Conservation (phyloP, 805 yeast species). For the Myxozyma neotropica region DNA sequence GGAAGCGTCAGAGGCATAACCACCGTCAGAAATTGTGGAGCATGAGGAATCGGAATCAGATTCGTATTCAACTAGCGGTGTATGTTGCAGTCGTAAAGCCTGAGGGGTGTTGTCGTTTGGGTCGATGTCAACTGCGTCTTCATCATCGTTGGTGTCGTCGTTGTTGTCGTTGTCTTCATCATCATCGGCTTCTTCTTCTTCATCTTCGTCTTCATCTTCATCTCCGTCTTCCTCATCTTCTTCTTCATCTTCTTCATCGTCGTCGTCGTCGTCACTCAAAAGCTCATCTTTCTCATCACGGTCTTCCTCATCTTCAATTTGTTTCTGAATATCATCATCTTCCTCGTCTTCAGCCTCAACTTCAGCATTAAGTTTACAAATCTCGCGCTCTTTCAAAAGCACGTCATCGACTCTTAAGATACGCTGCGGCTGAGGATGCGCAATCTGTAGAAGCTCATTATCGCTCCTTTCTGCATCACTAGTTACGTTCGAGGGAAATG, state of each 20-base stretch:
- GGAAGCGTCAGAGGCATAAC: constrained; percentile 31
- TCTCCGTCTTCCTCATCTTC: constrained; percentile 21
- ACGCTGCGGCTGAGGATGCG: constrained; percentile 30
- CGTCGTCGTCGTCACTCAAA: constrained; percentile 15
- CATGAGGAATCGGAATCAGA: constrained; percentile 9
- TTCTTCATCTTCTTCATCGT: constrained; percentile 21
- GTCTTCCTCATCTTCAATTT: background rate
- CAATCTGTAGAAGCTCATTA: constrained; percentile 1
- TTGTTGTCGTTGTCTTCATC: constrained; percentile 10
- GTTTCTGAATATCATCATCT: constrained; percentile 19
- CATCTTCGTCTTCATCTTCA: constrained; percentile 14
- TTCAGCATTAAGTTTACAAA: constrained; percentile 19
- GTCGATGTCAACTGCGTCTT: constrained; percentile 1
- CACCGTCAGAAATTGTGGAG: constrained; percentile 25
- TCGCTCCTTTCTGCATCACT: constrained; percentile 2
- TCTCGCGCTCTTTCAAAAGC: constrained; percentile 27
- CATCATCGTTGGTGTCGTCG: constrained; percentile 4
- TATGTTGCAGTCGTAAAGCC: constrained; percentile 15
- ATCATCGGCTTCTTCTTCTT: constrained; percentile 21
- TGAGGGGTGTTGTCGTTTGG: background rate
- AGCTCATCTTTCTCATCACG: constrained; percentile 9
- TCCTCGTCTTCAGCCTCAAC: constrained; percentile 28
- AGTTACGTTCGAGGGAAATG: no score
- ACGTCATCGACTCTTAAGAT: constrained; percentile 30
- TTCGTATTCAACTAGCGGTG: constrained; percentile 24